Evolutionary conservation across 2,329 filamentous ascomycete genomes (phyloP).

Genomic region (Annulohypoxylon truncatum): DNA sequence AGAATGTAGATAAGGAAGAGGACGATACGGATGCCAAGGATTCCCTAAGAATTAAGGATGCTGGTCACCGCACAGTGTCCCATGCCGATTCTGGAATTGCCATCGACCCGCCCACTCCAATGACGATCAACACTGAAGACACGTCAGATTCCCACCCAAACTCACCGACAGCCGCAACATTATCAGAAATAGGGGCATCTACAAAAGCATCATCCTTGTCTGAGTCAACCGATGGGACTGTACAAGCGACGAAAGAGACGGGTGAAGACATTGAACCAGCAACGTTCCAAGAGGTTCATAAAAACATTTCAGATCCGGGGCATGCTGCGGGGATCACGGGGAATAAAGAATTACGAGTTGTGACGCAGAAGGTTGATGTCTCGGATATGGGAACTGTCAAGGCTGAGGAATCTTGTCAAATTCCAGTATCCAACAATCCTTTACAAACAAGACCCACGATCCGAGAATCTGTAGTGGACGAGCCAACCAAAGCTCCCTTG

Average conservation of each 20-base stretch:
- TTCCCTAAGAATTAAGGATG: conserved; percentile 44
- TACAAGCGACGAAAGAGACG: conserved; percentile 56
- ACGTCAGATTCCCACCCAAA: conserved; percentile 68
- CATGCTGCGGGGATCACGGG: conserved; percentile 12
- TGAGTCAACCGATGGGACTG: conserved; percentile 71
- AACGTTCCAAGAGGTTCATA: conserved; percentile 20
- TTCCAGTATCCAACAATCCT: conserved; percentile 38
- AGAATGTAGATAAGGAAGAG: conserved; percentile 42
- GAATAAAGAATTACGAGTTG: conserved; percentile 28
- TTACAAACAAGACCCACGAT: conserved; percentile 33
- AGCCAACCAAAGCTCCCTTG: conserved; percentile 12
- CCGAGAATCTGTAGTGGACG: conserved; percentile 31
- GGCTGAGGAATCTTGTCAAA: conserved; percentile 42
- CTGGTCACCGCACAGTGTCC: conserved; percentile 54
- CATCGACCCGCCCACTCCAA: conserved; percentile 59
- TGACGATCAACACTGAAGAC: conserved; percentile 55
- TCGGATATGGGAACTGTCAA: conserved; percentile 31
- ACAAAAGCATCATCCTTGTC: conserved; percentile 74
- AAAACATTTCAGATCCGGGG: conserved; percentile 22
- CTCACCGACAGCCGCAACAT: conserved; percentile 62
- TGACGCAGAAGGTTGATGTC: conserved; percentile 38
- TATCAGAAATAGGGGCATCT: conserved; percentile 68
- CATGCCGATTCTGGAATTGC: conserved; percentile 68
- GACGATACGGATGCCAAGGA: conserved; percentile 42
- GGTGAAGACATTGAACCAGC: conserved; percentile 24